phyloP scores from a whole-genome alignment of 2,329 filamentous ascomycete genomes.

The Ascochyta clinopodiicola region DNA sequence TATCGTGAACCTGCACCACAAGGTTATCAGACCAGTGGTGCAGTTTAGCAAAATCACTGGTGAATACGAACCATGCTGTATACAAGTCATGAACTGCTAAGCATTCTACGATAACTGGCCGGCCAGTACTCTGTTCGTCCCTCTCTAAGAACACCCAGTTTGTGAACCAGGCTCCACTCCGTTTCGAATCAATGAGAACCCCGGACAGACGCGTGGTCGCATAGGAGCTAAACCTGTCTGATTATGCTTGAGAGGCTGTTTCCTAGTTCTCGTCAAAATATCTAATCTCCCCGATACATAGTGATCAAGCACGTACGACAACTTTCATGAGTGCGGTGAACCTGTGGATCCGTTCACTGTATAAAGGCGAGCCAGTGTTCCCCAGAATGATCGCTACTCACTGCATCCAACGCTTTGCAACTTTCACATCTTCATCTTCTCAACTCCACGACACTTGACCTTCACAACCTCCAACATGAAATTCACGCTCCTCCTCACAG shows the following conservation, averaged over 20 bases:
- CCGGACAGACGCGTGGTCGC: neutral
- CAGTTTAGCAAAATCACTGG: neutral
- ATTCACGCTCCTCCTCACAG: neutral
- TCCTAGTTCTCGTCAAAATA: neutral
- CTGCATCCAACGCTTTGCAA: neutral
- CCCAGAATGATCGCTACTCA: neutral
- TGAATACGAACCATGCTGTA: neutral
- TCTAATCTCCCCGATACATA: slow-evolving; percentile 4
- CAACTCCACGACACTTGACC: neutral
- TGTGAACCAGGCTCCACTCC: neutral
- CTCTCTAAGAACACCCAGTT: neutral
- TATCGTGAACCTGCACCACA: neutral
- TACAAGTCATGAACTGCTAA: neutral
- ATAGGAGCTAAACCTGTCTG: neutral
- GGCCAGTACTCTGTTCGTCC: neutral
- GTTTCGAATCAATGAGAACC: slow-evolving; percentile 8
- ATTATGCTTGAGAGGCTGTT: neutral
- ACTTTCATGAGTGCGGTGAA: neutral
- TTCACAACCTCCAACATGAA: slow-evolving; percentile 2
- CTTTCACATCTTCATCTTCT: neutral
- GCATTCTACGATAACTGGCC: neutral
- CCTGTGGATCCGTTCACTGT: neutral
- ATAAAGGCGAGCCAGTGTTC: neutral
- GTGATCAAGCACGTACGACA: neutral
- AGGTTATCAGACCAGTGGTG: too few species aligned